Evolutionary conservation across 2,329 filamentous ascomycete genomes (phyloP).

Genomic region (Lachnellula cervina): DNA sequence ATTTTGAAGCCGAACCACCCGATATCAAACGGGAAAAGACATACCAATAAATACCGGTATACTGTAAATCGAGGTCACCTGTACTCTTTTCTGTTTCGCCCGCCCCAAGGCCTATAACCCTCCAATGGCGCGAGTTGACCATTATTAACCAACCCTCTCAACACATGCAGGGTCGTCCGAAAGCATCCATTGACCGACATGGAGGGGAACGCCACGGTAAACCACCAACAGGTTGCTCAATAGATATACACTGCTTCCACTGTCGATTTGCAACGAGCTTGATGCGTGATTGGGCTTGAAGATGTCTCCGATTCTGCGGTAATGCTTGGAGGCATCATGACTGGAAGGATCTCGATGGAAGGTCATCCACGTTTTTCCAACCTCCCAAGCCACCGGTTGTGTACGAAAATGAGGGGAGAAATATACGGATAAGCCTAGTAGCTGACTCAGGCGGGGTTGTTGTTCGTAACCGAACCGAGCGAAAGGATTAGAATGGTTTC

Average conservation of each 20-base stretch:
- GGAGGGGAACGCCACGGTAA: neutral
- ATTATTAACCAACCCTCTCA: neutral
- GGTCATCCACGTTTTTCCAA: neutral
- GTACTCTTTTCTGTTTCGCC: neutral
- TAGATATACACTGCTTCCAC: neutral
- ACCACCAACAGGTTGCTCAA: neutral
- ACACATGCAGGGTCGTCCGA: slow-evolving; percentile 1
- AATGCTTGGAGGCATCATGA: neutral
- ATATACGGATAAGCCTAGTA: neutral
- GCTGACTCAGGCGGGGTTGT: neutral
- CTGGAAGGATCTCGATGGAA: neutral
- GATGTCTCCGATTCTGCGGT: neutral
- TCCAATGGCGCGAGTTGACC: neutral
- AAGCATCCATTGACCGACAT: neutral
- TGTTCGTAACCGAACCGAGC: neutral
- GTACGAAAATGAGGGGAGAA: neutral
- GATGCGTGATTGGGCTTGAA: neutral
- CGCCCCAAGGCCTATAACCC: neutral
- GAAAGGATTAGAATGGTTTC: slow-evolving; percentile 2
- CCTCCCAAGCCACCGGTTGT: neutral
- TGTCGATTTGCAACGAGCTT: neutral
- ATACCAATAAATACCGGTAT: neutral
- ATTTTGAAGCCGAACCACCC: neutral
- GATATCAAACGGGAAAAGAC: neutral
- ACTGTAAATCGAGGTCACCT: neutral